phyloP scores from a whole-genome alignment of 768 basidiomycete species.

The Xanthoconium purpureum region DNA sequence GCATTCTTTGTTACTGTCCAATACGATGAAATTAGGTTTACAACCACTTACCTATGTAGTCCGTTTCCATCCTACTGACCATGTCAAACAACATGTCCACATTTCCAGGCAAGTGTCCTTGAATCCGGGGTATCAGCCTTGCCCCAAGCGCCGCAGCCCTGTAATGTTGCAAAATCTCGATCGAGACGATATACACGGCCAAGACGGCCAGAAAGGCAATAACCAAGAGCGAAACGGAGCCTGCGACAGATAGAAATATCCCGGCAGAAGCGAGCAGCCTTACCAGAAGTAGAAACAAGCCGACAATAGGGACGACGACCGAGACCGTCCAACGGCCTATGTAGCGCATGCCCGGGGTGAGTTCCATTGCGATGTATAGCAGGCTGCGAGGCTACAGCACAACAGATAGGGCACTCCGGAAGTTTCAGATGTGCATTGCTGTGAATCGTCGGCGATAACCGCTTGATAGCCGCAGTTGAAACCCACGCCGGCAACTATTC shows the following conservation, averaged over 20 bases:
- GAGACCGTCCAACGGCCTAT: conserved; percentile 15
- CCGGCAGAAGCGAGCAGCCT: conserved; percentile 12
- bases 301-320: conserved; percentile 8
- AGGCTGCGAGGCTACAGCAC: background rate
- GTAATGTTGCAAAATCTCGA: conserved; percentile 8
- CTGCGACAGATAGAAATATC: conserved; percentile 5
- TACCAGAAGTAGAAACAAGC: conserved; percentile 12
- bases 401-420: background rate
- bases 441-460: background rate
- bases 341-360: conserved; percentile 26
- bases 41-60: conserved; percentile 35
- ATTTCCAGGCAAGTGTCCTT: conserved; percentile 35
- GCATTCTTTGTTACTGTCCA: background rate
- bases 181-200: background rate
- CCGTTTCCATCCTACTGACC: conserved; percentile 18
- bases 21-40: background rate
- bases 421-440: background rate
- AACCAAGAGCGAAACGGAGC: conserved; percentile 4
- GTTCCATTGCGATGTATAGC: conserved; percentile 6
- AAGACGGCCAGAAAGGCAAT: conserved; percentile 1
- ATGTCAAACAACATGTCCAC: conserved; percentile 31
- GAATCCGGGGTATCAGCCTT: conserved; percentile 28
- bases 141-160: conserved; percentile 26
- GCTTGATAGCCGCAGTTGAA: background rate
- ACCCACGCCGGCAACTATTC: background rate